Evolutionary conservation across 2,329 filamentous ascomycete genomes (phyloP).

Genomic region (Aspergillus chevalieri): DNA sequence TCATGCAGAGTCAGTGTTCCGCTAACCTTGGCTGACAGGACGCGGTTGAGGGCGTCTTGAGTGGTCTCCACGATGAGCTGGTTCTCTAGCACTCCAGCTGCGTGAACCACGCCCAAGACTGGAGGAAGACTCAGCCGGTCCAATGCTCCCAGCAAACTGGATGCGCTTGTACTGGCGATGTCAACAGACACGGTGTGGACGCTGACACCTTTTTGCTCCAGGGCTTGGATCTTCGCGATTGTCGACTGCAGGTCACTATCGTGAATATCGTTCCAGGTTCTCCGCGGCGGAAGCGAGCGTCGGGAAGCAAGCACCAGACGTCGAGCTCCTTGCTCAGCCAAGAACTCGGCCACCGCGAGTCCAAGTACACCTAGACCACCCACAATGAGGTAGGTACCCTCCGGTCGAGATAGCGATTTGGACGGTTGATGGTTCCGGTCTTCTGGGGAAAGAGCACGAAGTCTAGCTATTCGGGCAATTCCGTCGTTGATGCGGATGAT

Average conservation of each 20-base stretch:
- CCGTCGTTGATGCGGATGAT: constrained; percentile 37
- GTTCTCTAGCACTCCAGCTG: constrained; percentile 35
- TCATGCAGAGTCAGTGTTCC: constrained; percentile 27
- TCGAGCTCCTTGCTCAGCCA: constrained; percentile 37
- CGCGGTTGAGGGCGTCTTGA: constrained; percentile 9
- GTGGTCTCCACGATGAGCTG: constrained; percentile 30
- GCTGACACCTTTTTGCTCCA: constrained; percentile 30
- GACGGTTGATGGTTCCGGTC: constrained; percentile 12
- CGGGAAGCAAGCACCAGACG: constrained; percentile 39
- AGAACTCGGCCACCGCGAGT: constrained; percentile 30
- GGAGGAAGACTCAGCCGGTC: constrained; percentile 33
- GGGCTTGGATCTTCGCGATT: constrained; percentile 19
- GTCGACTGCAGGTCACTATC: constrained; percentile 3
- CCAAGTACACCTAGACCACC: constrained; percentile 39
- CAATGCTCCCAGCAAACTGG: constrained; percentile 17
- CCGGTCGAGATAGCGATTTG: constrained; percentile 9
- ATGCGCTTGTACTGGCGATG: constrained; percentile 18
- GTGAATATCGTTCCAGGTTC: constrained; percentile 18
- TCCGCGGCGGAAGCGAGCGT: constrained; percentile 30
- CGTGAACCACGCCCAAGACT: constrained; percentile 39
- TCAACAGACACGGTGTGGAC: constrained; percentile 31
- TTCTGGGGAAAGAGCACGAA: constrained; percentile 16
- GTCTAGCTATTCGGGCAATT: constrained; percentile 26
- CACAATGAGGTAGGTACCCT: constrained; percentile 40
- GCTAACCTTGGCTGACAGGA: constrained; percentile 31